Conservation (phyloP, 139 green algal species). For the Trebouxia sp. region DNA sequence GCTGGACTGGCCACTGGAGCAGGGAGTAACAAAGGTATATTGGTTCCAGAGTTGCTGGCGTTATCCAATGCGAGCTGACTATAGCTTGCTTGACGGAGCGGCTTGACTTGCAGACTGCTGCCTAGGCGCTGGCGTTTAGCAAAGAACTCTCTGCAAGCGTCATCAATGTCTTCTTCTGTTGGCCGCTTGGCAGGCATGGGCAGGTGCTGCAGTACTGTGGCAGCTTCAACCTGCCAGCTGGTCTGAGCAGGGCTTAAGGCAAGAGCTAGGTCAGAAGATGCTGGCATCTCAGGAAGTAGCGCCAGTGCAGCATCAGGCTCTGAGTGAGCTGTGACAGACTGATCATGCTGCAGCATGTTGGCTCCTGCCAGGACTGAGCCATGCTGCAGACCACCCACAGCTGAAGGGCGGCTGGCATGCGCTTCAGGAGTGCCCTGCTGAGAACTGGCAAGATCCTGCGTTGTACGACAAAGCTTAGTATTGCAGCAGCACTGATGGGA, state of each 20-base stretch:
- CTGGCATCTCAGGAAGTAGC: background rate
- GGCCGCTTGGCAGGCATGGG: background rate
- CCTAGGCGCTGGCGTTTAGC: background rate
- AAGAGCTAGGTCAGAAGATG: background rate
- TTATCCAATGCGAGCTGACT: background rate
- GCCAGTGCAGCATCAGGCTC: background rate
- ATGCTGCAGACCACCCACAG: background rate
- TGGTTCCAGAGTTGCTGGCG: too few relatives aligned
- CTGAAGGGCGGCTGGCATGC: background rate
- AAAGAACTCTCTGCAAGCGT: background rate
- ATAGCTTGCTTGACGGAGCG: background rate
- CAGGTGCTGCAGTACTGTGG: background rate
- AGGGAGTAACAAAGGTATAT: too few relatives aligned
- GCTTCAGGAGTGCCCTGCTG: conserved; percentile 17
- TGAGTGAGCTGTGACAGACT: conserved; percentile 4
- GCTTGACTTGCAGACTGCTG: too few relatives aligned
- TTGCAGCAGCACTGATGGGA: too few relatives aligned
- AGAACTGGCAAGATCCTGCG: background rate
- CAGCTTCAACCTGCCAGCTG: conserved; percentile 5
- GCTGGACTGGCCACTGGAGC: background rate
- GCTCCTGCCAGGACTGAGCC: background rate
- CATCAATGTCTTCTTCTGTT: background rate
- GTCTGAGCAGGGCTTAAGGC: background rate
- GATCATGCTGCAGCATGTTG: background rate
- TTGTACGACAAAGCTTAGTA: background rate